Base-by-base conservation (phyloP, 331 rosid genomes). In the Prunus yedoensis region DNA sequence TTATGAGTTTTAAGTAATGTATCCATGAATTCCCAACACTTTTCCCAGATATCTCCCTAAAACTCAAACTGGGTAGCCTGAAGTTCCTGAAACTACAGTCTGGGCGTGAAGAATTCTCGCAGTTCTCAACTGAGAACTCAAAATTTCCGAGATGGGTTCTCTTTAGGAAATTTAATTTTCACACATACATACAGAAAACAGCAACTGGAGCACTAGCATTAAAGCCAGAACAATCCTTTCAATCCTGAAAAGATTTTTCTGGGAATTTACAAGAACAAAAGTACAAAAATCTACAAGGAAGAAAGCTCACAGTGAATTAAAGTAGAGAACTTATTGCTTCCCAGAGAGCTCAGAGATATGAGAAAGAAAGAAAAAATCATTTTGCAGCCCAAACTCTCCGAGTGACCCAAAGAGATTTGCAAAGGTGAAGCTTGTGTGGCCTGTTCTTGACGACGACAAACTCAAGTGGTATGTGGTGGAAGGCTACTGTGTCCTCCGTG, bases 1-100 rank as follows among this genome's bases (percentile, higher is more conserved):
- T 89, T 92, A 46, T 90, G 96, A 50, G 93, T 94, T 88, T 94
- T 94, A 77, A 94, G 97, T 46, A 92, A 78, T 74, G 99, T 90
- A 81, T 89, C 99, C 99, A 94, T 94, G 58, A 23, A 57, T 60
- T 71, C 62, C 77, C 70, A 23, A 23, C 23, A 23, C 23, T 23
- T 23, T 23, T 23, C 23, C 23, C 23, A 23, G 23, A 23, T 23
- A 23, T 23, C 23, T 23, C 23, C 1, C 23, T 23, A 23, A 23
- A 68, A 68, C 77, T 78, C 75, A 70, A 15, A 68, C 63, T 35
- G 71, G 81, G 73, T 62, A 66, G 64, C 73, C 50, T 61, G 70
- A 77, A 63, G 65, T 35, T 52, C 74, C 77, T 66, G 71, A 23
- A 80, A 67, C 59, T 47, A 66, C 67, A 86, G 79, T 77, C 75